phyloP scores from a whole-genome alignment of 345 rosid species.

The Eucalyptus melliodora region DNA sequence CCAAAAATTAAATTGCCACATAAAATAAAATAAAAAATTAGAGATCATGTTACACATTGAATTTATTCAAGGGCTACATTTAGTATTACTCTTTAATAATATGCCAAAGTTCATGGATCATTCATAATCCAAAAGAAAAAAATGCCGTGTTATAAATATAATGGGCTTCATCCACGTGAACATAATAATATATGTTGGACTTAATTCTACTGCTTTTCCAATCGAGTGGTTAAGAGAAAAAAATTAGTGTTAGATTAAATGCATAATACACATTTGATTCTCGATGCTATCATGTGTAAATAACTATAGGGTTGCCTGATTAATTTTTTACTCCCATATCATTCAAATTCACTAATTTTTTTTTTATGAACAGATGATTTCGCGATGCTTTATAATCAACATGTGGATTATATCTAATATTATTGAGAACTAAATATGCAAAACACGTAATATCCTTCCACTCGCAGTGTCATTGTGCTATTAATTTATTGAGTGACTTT shows the following conservation, averaged over 20 bases:
- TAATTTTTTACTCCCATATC: background rate
- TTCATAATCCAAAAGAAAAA: background rate
- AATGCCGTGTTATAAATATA: background rate
- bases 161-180: background rate
- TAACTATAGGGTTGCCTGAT: background rate
- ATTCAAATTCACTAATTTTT: rapidly evolving
- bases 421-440: background rate
- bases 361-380: background rate
- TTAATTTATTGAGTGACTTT: background rate
- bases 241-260: rapidly evolving
- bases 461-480: rapidly evolving
- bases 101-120: no score
- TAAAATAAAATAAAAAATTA: no score
- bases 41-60: no score
- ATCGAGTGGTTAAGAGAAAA: background rate
- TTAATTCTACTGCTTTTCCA: background rate
- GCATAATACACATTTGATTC: background rate
- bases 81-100: no score
- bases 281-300: background rate
- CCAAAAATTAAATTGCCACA: rapidly evolving
- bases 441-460: background rate
- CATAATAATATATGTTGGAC: background rate
- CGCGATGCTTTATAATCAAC: background rate
- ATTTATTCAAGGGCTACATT: no score
- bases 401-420: background rate